Evolutionary conservation across 495 filamentous ascomycete species (phyloP), one percentile per base, ranked within the genome.

Genomic region (Xylaria nigripes): DNA sequence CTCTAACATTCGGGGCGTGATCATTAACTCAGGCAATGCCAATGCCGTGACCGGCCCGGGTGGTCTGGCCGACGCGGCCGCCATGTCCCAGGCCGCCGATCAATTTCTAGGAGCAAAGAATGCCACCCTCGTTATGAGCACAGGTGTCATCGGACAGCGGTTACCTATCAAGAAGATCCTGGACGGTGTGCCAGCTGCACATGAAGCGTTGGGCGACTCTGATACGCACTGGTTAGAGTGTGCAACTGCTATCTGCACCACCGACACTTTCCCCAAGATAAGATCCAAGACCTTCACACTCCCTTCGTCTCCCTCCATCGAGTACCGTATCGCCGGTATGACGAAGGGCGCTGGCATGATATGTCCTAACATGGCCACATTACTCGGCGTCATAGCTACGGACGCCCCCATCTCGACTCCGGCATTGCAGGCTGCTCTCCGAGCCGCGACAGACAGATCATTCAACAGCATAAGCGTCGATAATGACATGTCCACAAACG

Each of bases 321-420:
- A 80, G 65, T 99, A 96, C 74, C 75, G 78, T 60, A 85, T 99
- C 23, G 90, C 87, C 23, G 93, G 93, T 45, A 96, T 95, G 82
- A 95, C 94, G 56, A 99, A 99, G 72, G 93, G 93, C 43, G 94
- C 93, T 13, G 93, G 93, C 61, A 99, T 99, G 93, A 99, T 99
- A 66, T 92, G 96, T 70, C 93, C 93, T 19, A 96, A 99, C 75
- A 96, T 98, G 92, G 93, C 90, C 41, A 99, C 93, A 0, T 80
- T 99, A 36, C 82, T 99, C 25, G 92, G 88, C 45, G 87, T 97
- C 50, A 81, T 97, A 63, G 91, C 89, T 65, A 99, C 93, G 24
- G 93, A 99, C 61, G 94, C 86, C 0, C 86, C 90, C 13, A 84
- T 97, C 63, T 77, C 81, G 7, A 75, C 88, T 9, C 63, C 72